Evolutionary conservation across 768 basidiomycete species (phyloP), one percentile per base, ranked within the genome.

Genomic region (Neoboletus magnificus): DNA sequence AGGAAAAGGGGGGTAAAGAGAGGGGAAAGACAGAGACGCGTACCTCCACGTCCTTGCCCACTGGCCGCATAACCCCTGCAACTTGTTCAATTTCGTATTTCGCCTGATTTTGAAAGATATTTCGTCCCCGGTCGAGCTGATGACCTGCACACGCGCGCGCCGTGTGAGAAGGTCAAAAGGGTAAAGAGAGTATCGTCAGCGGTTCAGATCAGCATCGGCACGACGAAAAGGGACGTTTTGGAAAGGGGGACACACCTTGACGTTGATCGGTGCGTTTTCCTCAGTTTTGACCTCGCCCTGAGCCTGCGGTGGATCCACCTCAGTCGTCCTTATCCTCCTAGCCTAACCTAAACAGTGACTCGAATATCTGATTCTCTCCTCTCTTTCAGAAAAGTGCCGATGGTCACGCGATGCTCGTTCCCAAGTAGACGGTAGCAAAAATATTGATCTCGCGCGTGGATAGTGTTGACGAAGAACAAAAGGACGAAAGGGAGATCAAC

Each of bases 91-190:
- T 77, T 89, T 93, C 42, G 93, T 95, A 73, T 82, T 89, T 67
- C 88, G 84, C 76, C 95, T 97, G 76, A 97, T 95, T 81, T 97
- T 96, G 82, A 97, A 97, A 75, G 89, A 96, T 27, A 96, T 91
- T 70, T 95, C 93, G 33, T 94, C 91, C 54, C 91, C 91, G 13
- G 75, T 70, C 36, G 87, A 79, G 61, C 82, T 85, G 43, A 87
- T 82, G 46, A 93, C 91, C 91, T 93, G 13, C 5, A 1, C 7
- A 2, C 0, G 16, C 23, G 13, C 13, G 7, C 1, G 20, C 27
- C n/a, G 22, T 1, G 15, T 5, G 27, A 27, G 27, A 5, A 13
- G 45, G n/a, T 7, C 3, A 5, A 22, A n/a, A 25, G 15, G 20
- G 23, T 15, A 10, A 8, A 25, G 2, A 4, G 16, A 5, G 6